Percentiles rank a stretch among this genome's conserved stretches.
phyloP scores from a whole-genome alignment of 2,329 filamentous ascomycete species.

The Aschersonia sp. region DNA sequence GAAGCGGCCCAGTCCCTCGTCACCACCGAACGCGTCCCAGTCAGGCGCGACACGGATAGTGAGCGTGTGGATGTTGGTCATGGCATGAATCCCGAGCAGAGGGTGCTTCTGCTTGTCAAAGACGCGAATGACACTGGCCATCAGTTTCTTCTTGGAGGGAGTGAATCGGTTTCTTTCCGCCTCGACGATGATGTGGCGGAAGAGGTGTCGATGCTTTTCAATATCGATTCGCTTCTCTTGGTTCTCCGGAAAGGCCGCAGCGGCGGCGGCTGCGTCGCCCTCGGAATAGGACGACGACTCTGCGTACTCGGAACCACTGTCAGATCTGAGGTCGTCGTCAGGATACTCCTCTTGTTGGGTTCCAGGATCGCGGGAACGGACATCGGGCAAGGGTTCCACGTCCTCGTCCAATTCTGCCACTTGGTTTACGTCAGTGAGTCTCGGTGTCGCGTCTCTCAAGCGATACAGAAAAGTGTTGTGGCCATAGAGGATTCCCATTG shows the following conservation, averaged over 20 bases:
- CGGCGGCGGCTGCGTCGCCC: background rate
- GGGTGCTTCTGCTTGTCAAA: slow-evolving; percentile 14
- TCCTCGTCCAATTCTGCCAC: slow-evolving; percentile 7
- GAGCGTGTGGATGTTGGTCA: slow-evolving; percentile 22
- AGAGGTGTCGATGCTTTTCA: slow-evolving; percentile 19
- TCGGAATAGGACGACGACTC: no score
- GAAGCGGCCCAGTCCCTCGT: slow-evolving; percentile 7
- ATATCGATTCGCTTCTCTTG: slow-evolving; percentile 13
- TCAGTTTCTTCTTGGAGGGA: slow-evolving; percentile 10
- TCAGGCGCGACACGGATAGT: slow-evolving; percentile 24
- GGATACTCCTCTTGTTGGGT: background rate
- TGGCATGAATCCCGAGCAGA: background rate
- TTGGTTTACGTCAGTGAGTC: slow-evolving; percentile 6
- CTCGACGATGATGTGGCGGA: slow-evolving; percentile 26
- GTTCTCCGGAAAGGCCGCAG: background rate
- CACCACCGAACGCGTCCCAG: slow-evolving; percentile 1
- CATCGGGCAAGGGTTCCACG: background rate
- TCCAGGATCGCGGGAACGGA: background rate
- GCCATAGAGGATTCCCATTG: slow-evolving; percentile 27
- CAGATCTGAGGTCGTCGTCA: slow-evolving; percentile 3
- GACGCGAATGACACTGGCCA: slow-evolving; percentile 21
- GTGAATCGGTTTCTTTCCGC: slow-evolving; percentile 25
- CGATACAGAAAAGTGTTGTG: slow-evolving; percentile 32
- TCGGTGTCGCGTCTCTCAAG: slow-evolving; percentile 22
- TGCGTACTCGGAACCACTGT: slow-evolving; percentile 4